Evolutionary conservation across 1,284 basidiomycete genomes (phyloP).

Genomic region (Schizophyllum amplum): DNA sequence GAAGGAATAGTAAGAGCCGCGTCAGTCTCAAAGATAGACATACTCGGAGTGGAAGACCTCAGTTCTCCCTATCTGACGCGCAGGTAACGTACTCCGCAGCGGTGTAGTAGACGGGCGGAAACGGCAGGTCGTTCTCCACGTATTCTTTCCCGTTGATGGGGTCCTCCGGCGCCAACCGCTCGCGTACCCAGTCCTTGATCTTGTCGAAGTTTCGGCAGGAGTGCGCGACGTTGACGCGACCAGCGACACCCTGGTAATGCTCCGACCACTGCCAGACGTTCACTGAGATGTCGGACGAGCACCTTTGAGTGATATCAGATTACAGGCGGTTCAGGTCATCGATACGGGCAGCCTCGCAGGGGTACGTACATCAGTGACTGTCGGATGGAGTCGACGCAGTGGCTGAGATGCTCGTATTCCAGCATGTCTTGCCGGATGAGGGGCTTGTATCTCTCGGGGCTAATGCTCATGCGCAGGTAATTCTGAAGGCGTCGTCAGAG

Average conservation of each 20-base stretch:
- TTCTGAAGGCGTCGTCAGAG: slow-evolving; percentile 4
- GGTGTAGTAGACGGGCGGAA: no score
- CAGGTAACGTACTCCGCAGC: no score
- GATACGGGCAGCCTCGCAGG: no score
- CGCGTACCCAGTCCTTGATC: slow-evolving; percentile 11
- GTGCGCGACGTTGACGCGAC: slow-evolving; percentile 11
- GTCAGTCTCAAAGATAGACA: no score
- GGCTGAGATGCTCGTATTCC: slow-evolving; percentile 6
- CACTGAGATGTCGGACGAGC: slow-evolving; percentile 7
- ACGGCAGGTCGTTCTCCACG: neutral
- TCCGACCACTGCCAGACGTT: slow-evolving; percentile 13
- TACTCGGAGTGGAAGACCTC: no score
- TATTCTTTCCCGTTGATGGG: neutral
- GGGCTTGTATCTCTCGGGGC: slow-evolving; percentile 8
- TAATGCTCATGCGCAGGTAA: slow-evolving; percentile 6
- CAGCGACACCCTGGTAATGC: neutral
- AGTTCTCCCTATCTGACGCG: no score
- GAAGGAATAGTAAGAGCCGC: no score
- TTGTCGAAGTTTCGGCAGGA: slow-evolving; percentile 14
- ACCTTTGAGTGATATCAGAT: neutral
- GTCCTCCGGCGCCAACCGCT: neutral
- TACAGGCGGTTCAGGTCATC: no score
- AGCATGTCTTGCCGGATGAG: neutral
- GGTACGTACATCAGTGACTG: slow-evolving; percentile 11
- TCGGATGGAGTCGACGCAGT: slow-evolving; percentile 15